Evolutionary conservation across 1,139 yeast species (phyloP).

Genomic region (Kurtzmaniella quercitrusa): DNA sequence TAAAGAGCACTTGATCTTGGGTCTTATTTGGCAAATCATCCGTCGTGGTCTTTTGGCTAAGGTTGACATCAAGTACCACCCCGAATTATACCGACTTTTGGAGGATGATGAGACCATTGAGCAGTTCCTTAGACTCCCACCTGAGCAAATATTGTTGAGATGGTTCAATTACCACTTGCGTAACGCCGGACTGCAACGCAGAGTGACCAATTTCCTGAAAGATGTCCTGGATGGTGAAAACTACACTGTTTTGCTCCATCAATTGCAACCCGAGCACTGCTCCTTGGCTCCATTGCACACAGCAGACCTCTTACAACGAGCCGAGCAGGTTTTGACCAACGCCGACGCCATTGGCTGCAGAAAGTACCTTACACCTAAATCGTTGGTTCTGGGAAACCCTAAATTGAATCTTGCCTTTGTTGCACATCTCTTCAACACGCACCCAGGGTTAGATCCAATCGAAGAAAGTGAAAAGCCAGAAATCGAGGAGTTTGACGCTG

Average conservation of each 20-base stretch:
- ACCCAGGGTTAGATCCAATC: slow-evolving; percentile 95
- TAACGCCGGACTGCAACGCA: slow-evolving; percentile 87
- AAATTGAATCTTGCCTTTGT: slow-evolving; percentile 94
- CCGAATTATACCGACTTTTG: slow-evolving; percentile 88
- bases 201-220: slow-evolving; percentile 77
- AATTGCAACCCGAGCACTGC: slow-evolving; percentile 80
- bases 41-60: slow-evolving; percentile 92
- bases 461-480: slow-evolving; percentile 87
- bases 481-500: slow-evolving; percentile 95
- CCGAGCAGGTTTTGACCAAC: slow-evolving; percentile 76
- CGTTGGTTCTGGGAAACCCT: slow-evolving; percentile 94
- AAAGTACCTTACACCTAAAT: slow-evolving; percentile 89
- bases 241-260: slow-evolving; percentile 84
- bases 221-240: slow-evolving; percentile 95
- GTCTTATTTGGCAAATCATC: slow-evolving; percentile 97
- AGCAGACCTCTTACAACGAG: slow-evolving; percentile 68
- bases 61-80: slow-evolving; percentile 93
- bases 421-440: slow-evolving; percentile 92
- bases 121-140: slow-evolving; percentile 92
- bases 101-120: slow-evolving; percentile 97
- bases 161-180: slow-evolving; percentile 97
- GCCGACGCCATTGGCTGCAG: slow-evolving; percentile 92
- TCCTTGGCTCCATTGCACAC: slow-evolving; percentile 79
- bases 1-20: slow-evolving; percentile 90
- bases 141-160: slow-evolving; percentile 92